Evolutionary conservation across 2,329 filamentous ascomycete genomes (phyloP).

Genomic region (Plenodomus biglobosus): DNA sequence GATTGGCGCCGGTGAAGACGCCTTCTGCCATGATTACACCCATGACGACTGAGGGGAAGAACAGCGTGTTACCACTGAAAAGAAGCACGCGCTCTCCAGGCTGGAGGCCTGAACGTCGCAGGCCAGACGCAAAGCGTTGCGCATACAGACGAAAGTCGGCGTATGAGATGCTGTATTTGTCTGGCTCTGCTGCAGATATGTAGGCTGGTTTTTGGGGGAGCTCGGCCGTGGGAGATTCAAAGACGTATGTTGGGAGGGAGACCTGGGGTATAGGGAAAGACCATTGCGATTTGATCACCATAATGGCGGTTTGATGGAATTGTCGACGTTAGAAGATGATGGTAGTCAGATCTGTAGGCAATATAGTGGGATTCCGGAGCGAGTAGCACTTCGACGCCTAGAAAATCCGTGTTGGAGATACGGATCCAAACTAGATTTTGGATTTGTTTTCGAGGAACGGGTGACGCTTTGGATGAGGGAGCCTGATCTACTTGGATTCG

Average conservation of each 20-base stretch:
- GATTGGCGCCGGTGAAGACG: conserved; percentile 76
- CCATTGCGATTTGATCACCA: conserved; percentile 58
- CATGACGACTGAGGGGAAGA: conserved; percentile 70
- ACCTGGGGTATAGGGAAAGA: conserved; percentile 50
- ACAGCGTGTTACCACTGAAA: conserved; percentile 72
- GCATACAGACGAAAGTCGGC: conserved; percentile 68
- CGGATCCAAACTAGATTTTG: background rate
- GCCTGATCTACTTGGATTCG: background rate
- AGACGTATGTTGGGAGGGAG: conserved; percentile 52
- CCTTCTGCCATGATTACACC: conserved; percentile 77
- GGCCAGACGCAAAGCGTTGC: conserved; percentile 70
- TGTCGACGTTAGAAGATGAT: too few species aligned
- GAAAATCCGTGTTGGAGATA: background rate
- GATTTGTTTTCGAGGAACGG: background rate
- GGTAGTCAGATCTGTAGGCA: too few species aligned
- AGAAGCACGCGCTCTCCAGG: conserved; percentile 69
- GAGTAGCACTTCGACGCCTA: background rate
- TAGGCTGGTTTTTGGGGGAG: conserved; percentile 54
- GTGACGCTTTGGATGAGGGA: background rate
- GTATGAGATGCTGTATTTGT: conserved; percentile 66
- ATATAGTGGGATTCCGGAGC: too few species aligned
- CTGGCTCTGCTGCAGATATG: conserved; percentile 67
- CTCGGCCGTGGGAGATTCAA: conserved; percentile 52
- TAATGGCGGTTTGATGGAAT: conserved; percentile 34
- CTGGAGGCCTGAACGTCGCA: conserved; percentile 64